Evolutionary conservation across 345 rosid genomes (phyloP), one percentile per base, ranked within the genome.

Genomic region (Dipteronia sinensis): DNA sequence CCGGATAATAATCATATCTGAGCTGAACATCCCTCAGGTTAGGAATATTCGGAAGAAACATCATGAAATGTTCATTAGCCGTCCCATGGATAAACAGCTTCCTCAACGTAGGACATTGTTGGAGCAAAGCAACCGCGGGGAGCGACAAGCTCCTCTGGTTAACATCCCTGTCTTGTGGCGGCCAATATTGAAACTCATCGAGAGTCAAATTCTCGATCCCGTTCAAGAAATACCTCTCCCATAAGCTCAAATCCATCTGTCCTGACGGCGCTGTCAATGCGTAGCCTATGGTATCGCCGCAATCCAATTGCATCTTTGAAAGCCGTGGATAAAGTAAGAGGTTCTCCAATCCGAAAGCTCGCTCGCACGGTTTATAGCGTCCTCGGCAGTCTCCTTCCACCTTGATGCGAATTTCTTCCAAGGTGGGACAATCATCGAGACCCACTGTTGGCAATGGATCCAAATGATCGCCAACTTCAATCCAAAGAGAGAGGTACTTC

Each of bases 51-150:
- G 87, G 85, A 64, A 94, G 83, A 83, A 94, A 93, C 82, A 66
- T 89, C 93, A 97, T 93, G 88, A 92, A 96, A 86, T 97, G 99
- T 75, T 93, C 99, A 29, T 88, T 83, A 1, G 97, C 98, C 0
- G 99, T 97, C 69, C 99, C 98, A 31, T 94, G 98, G 22, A 97
- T 91, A 79, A 94, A 93, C 9, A 97, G 90, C 88, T 93, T 94
- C 91, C 99, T 89, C 58, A 94, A 70, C 0, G 87, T 69, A 10
- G 64, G 71, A 53, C 98, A 91, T 31, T 89, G 87, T 7, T 85
- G 85, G 3, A 94, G 90, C 79, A 97, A 76, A 8, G 88, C 98
- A 4, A 88, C 97, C 8, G 88, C 94, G 0, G 95, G 93, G 20
- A 92, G 90, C 0, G 97, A 85, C 20, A 94, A 83, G 71, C 94